Evolutionary conservation across 805 yeast genomes (phyloP).

Genomic region (Candida xiaguanensis): DNA sequence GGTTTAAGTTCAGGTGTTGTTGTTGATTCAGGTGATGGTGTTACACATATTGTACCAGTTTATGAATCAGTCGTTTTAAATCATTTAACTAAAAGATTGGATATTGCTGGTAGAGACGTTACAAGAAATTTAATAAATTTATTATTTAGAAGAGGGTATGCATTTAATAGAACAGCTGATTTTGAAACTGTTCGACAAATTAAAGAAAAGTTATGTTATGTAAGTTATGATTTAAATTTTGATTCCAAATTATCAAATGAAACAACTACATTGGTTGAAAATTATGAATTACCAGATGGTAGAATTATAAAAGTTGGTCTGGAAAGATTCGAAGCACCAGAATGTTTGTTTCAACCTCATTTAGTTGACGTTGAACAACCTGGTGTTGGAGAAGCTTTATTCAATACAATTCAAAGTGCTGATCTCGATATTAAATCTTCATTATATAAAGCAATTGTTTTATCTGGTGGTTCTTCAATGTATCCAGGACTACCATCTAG

Average conservation of each 20-base stretch:
- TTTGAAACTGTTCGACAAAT: slow-evolving; percentile 98
- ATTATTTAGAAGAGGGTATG: slow-evolving; percentile 92
- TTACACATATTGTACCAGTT: slow-evolving; percentile 96
- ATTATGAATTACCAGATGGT: slow-evolving; percentile 94
- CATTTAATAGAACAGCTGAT: slow-evolving; percentile 97
- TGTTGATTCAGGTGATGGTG: slow-evolving; percentile 98
- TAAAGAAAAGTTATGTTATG: slow-evolving; percentile 93
- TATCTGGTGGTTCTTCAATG: slow-evolving; percentile 98
- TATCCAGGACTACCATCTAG: slow-evolving; percentile 97
- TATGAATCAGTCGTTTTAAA: slow-evolving; percentile 95
- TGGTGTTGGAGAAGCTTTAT: slow-evolving; percentile 90
- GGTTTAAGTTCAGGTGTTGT: slow-evolving; percentile 96
- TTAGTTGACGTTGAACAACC: slow-evolving; percentile 95
- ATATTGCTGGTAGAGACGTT: slow-evolving; percentile 97
- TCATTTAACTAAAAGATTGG: slow-evolving; percentile 86
- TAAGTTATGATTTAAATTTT: slow-evolving; percentile 87
- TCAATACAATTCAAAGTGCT: slow-evolving; percentile 90
- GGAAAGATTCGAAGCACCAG: slow-evolving; percentile 95
- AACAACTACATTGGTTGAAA: slow-evolving; percentile 91
- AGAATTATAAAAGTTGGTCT: slow-evolving; percentile 90
- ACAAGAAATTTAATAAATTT: slow-evolving; percentile 92
- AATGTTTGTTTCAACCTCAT: slow-evolving; percentile 93
- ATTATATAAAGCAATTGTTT: slow-evolving; percentile 84
- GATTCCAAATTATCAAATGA: slow-evolving; percentile 86
- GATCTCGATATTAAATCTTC: slow-evolving; percentile 91